Evolutionary conservation across 345 rosid species (phyloP).

Genomic region (Clarkia xantiana): DNA sequence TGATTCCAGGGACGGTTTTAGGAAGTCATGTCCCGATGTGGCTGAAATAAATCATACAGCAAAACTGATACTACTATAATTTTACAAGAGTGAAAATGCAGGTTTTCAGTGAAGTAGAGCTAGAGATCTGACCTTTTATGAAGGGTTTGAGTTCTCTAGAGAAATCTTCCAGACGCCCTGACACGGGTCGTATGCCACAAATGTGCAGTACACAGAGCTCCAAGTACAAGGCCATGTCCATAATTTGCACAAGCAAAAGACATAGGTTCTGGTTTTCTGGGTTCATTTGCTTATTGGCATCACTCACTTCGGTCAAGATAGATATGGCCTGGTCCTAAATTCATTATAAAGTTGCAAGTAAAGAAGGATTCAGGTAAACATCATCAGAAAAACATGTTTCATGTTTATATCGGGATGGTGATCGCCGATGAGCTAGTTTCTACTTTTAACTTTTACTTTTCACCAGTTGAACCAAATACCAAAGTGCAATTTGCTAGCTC

Average conservation of each 20-base stretch:
- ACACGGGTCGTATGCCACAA: slow-evolving; percentile 66
- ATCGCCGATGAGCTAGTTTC: too few relatives aligned
- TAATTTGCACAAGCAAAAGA: slow-evolving; percentile 39
- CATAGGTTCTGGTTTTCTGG: slow-evolving; percentile 36
- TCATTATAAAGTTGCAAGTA: slow-evolving; percentile 3
- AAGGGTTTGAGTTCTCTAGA: slow-evolving; percentile 45
- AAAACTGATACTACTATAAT: neutral
- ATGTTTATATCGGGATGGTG: too few relatives aligned
- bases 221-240: slow-evolving; percentile 70
- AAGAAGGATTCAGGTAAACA: too few relatives aligned
- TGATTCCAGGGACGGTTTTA: slow-evolving; percentile 32
- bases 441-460: too few relatives aligned
- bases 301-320: slow-evolving; percentile 46
- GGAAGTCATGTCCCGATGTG: slow-evolving; percentile 37
- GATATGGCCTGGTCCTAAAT: slow-evolving; percentile 70
- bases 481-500: too few relatives aligned
- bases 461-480: too few relatives aligned
- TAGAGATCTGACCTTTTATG: slow-evolving; percentile 36
- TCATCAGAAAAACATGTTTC: too few relatives aligned
- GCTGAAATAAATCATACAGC: slow-evolving; percentile 22
- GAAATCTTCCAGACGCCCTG: slow-evolving; percentile 77
- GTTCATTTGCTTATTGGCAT: slow-evolving; percentile 30
- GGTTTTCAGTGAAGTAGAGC: neutral
- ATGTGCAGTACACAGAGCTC: slow-evolving; percentile 70
- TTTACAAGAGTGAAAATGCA: neutral